These are phyloP conservation scores for Pyronema domesticum DNA, from an alignment of 495 filamentous ascomycete genomes.

Conservation along the genomic window DNA sequence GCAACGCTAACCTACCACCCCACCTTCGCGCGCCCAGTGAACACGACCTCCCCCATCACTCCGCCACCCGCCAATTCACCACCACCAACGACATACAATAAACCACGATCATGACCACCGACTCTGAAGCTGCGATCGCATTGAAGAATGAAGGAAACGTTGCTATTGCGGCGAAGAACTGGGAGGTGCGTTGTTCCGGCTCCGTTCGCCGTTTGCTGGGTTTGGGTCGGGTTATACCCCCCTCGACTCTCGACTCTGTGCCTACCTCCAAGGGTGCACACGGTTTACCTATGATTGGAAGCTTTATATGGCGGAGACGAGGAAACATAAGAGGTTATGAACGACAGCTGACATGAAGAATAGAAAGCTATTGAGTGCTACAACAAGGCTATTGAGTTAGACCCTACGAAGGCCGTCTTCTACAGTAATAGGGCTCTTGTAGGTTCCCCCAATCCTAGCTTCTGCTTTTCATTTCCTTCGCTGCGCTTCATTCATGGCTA, in stretches of 20 bases:
- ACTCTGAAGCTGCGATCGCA: slow-evolving; percentile 48
- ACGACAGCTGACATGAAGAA: background rate
- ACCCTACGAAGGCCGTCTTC: slow-evolving; percentile 70
- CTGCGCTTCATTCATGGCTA: background rate
- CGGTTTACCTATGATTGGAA: background rate
- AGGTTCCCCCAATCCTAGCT: slow-evolving; percentile 16
- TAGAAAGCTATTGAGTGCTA: slow-evolving; percentile 65
- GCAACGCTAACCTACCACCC: too few species aligned
- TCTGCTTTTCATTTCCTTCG: slow-evolving; percentile 2
- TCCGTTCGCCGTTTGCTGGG: background rate
- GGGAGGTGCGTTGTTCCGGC: slow-evolving; percentile 30
- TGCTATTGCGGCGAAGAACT: slow-evolving; percentile 75
- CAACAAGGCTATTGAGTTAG: slow-evolving; percentile 70
- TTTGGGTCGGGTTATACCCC: background rate
- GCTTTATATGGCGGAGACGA: too few species aligned
- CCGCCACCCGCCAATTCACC: background rate
- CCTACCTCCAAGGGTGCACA: background rate
- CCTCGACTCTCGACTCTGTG: background rate
- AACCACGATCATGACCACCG: slow-evolving; percentile 16
- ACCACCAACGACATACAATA: background rate
- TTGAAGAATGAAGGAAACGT: slow-evolving; percentile 90
- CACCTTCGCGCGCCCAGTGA: too few species aligned
- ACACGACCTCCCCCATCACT: too few species aligned
- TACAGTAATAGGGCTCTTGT: slow-evolving; percentile 92
- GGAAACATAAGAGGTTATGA: background rate